Evolutionary conservation across 805 yeast genomes (phyloP), one percentile per base, ranked within the genome.

Genomic region (Wickerhamomyces rabaulensis): DNA sequence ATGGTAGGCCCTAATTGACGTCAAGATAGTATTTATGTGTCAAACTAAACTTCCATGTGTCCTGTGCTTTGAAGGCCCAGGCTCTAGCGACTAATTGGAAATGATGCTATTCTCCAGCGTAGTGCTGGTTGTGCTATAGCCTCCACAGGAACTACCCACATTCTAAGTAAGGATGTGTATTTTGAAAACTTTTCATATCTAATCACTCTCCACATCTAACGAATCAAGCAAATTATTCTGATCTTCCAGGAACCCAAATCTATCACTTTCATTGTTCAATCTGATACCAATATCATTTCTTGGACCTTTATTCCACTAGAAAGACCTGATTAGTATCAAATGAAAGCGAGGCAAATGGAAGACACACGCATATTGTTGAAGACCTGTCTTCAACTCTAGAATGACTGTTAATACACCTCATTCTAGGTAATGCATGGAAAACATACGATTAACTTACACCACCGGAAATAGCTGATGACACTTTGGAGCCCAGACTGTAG

Each of bases 161-260:
- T n/a, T n/a, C n/a, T 22, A 22, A 22, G 8, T 6, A 22, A 22
- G 8, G 23, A 22, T 22, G 8, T 22, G 23, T 8, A 22, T 22
- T 22, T 12, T 9, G 33, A 16, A n/a, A 12, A 10, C 6, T 10
- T 27, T 27, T 6, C 6, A 27, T 10, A 10, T n/a, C 20, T 33
- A 33, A 33, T 48, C 59, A 19, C 58, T 58, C 6, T 56, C 62
- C 2, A 52, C 60, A 45, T 69, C 75, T 23, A 71, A 50, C 15
- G 67, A 63, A 48, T 72, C 76, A 13, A 72, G 39, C 2, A 72
- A 55, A 15, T 68, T 62, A 53, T 71, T 70, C 39, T 70, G 73
- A 9, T 65, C 66, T 37, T 70, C 74, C 52, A 69, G 62, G 46
- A 64, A 68, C 8, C 70, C 62, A 39, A 67, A 58, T 45, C 69